Evolutionary conservation across 257 asterid genomes (phyloP), one percentile per base, ranked within the genome.

Genomic region (Schizonepeta tenuifolia): DNA sequence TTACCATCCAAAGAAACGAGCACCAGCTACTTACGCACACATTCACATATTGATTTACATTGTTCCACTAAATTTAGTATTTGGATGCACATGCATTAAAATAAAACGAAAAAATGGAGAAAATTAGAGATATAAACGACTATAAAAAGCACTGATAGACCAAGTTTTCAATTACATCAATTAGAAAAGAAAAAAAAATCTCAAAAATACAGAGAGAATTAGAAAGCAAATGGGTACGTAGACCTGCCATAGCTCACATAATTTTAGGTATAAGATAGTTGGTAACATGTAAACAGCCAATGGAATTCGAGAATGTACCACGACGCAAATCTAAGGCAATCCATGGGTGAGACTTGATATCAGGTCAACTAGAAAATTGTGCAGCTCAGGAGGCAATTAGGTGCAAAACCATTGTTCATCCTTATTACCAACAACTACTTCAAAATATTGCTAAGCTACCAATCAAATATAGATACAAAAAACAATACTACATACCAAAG

Each of bases 301-400:
- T 59, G 59, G 28, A 6, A 18, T 51, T 51, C 12, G 47, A 4
- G 3, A 20, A 65, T 40, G 58, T 53, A 53, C 38, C 20, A 11
- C 9, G 17, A 53, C 21, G 24, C 15, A 41, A 50, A 36, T 62
- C 46, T 20, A 38, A 26, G 21, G 8, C 18, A 44, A 54, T 5
- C 15, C 13, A 28, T 14, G 12, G 2, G 33, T 1, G 31, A 58
- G 35, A 72, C 71, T 72, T 24, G 24, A 50, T 5, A 17, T 35
- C 36, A 72, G 51, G 41, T 53, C 28, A 24, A 54, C n/a, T 35
- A 35, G 31, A 54, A 11, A 22, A 33, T 3, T 65, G 8, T 18
- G 41, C 40, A 64, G 65, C 58, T 58, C 21, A 28, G 24, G 15
- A 66, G 2, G 69, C 33, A 74, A 63, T 44, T 41, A 53, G 47